Percentiles rank a stretch among this genome's conserved stretches.
Evolutionary conservation across 2,329 filamentous ascomycete genomes (phyloP).

Genomic region (Aureobasidium sp.): DNA sequence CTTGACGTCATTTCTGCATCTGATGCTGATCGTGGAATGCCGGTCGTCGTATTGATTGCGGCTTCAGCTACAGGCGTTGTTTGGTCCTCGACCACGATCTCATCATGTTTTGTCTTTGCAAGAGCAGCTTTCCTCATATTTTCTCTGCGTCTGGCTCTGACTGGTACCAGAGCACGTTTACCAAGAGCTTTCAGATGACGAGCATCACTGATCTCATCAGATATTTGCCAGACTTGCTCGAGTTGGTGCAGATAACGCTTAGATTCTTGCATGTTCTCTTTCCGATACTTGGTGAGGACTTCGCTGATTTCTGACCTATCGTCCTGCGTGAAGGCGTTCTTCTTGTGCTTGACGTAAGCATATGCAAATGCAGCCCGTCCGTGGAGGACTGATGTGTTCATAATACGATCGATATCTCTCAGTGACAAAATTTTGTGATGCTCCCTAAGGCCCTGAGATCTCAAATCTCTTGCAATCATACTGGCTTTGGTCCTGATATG

Average conservation of each 20-base stretch:
- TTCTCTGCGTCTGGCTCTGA: neutral
- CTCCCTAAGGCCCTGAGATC: neutral
- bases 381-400: neutral
- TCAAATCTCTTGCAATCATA: neutral
- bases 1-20: slow-evolving; percentile 5
- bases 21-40: neutral
- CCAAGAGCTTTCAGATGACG: neutral
- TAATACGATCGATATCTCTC: neutral
- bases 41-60: neutral
- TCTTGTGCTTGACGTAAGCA: slow-evolving; percentile 1
- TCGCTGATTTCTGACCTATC: neutral
- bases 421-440: neutral
- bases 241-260: neutral
- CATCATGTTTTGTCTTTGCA: neutral
- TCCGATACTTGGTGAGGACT: neutral
- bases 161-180: neutral
- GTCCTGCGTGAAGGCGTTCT: neutral
- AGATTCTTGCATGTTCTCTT: neutral
- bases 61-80: neutral
- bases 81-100: neutral
- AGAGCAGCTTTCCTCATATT: neutral
- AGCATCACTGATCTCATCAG: neutral
- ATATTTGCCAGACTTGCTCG: neutral
- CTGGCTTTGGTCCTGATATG: neutral
- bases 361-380: neutral